These are phyloP conservation scores for Tetrapyrgos nigripes DNA, from an alignment of 1,284 basidiomycete species.

Conservation along the genomic window DNA sequence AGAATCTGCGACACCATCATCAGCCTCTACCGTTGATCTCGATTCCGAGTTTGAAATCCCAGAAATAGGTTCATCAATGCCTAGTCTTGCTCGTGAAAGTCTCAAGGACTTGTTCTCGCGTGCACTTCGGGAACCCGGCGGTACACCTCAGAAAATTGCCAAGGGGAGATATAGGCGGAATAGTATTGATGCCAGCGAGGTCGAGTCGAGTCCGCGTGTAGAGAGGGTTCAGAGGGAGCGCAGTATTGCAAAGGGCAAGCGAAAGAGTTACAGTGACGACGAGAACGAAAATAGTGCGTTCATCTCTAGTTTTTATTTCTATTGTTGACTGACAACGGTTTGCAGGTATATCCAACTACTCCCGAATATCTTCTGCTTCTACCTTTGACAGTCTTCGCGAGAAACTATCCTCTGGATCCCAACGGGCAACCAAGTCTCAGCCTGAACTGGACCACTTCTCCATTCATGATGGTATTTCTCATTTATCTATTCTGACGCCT, in stretches of 20 bases:
- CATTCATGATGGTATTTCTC: neutral
- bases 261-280: slow-evolving; percentile 71
- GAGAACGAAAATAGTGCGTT: slow-evolving; percentile 66
- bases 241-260: slow-evolving; percentile 54
- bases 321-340: slow-evolving; percentile 11
- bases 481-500: neutral
- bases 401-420: slow-evolving; percentile 41
- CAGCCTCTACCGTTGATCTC: slow-evolving; percentile 37
- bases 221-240: slow-evolving; percentile 46
- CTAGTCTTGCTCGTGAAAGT: slow-evolving; percentile 60
- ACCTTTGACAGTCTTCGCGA: slow-evolving; percentile 58
- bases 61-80: slow-evolving; percentile 44
- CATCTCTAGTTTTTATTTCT: slow-evolving; percentile 8
- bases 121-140: slow-evolving; percentile 64
- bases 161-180: slow-evolving; percentile 43
- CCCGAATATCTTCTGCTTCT: slow-evolving; percentile 44
- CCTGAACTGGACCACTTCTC: neutral
- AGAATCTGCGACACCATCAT: slow-evolving; percentile 43
- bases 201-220: slow-evolving; percentile 59
- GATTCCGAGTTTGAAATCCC: slow-evolving; percentile 68
- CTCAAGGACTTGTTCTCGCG: slow-evolving; percentile 68
- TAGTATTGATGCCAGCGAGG: slow-evolving; percentile 67
- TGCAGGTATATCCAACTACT: neutral
- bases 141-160: slow-evolving; percentile 58
- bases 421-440: neutral